phyloP scores from a whole-genome alignment of 2,329 filamentous ascomycete species.

The Neofusicoccum laricinum region DNA sequence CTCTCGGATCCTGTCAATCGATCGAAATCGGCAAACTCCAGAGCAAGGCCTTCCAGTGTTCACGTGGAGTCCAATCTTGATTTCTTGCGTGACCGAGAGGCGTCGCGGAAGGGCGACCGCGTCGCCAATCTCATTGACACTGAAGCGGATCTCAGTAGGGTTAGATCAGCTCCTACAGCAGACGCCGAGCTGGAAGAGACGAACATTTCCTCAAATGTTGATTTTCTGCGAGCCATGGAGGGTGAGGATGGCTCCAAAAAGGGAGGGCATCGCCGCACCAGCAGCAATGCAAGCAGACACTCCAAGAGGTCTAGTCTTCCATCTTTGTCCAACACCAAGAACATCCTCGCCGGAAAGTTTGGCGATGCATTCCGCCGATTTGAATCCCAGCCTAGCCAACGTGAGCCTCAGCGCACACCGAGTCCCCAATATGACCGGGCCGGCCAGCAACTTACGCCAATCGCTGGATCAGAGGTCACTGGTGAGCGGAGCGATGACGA shows the following conservation, averaged over 20 bases:
- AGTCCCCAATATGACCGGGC: constrained; percentile 26
- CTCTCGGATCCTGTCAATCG: constrained; percentile 56
- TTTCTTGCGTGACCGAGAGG: constrained; percentile 75
- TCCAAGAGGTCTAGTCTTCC: constrained; percentile 72
- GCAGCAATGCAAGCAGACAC: constrained; percentile 58
- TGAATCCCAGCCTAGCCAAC: constrained; percentile 53
- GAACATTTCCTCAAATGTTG: constrained; percentile 74
- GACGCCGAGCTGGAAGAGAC: constrained; percentile 49
- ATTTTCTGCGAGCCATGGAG: constrained; percentile 77
- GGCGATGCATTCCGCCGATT: constrained; percentile 93
- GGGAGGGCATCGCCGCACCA: constrained; percentile 52
- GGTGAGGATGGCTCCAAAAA: constrained; percentile 52
- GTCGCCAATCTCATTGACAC: constrained; percentile 23
- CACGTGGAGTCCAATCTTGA: constrained; percentile 81
- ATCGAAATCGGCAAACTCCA: constrained; percentile 63
- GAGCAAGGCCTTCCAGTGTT: constrained; percentile 74
- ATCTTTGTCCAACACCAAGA: constrained; percentile 72
- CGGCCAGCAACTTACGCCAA: constrained; percentile 53
- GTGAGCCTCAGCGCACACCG: constrained; percentile 26
- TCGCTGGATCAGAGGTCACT: constrained; percentile 72
- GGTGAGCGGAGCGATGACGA: constrained; percentile 67
- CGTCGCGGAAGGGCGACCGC: constrained; percentile 38
- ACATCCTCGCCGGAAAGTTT: constrained; percentile 81
- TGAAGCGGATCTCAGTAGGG: constrained; percentile 19
- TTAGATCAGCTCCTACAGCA: constrained; percentile 27